phyloP scores from a whole-genome alignment of 139 green algal genomes.

The Chlamydomonas applanata region DNA sequence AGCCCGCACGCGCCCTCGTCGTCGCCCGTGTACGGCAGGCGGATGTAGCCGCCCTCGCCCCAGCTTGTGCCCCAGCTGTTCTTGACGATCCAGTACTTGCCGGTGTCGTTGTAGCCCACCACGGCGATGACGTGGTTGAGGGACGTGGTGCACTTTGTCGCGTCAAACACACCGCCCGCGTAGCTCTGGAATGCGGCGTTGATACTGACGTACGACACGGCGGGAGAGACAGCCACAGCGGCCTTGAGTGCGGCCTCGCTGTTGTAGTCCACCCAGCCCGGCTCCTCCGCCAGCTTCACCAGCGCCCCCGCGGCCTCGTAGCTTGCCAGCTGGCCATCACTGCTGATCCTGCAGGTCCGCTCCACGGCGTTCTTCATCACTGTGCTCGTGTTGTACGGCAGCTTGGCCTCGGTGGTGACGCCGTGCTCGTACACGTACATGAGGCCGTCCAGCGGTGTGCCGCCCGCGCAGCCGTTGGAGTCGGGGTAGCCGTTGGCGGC shows the following conservation, averaged over 20 bases:
- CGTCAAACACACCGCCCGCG: conserved; percentile 8
- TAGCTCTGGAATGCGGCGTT: conserved; percentile 7
- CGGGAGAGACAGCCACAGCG: neutral
- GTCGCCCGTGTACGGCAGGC: conserved; percentile 1
- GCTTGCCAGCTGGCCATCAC: neutral
- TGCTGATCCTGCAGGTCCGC: neutral
- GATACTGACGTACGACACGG: neutral
- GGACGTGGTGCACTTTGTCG: conserved; percentile 4
- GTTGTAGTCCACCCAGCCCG: neutral
- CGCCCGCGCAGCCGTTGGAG: conserved; percentile 77
- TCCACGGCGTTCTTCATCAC: neutral
- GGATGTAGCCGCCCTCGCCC: conserved; percentile 87
- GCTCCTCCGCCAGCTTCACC: too few relatives aligned
- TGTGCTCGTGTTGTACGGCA: neutral
- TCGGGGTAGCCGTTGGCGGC: too few relatives aligned
- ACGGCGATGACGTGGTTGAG: conserved; percentile 17
- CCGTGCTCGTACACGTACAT: neutral
- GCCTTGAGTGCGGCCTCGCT: neutral
- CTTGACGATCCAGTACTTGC: conserved; percentile 89
- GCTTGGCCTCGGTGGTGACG: neutral
- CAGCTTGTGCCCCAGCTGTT: conserved; percentile 89
- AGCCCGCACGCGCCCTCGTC: neutral
- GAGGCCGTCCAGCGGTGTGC: neutral
- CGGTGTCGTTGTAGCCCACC: conserved; percentile 7
- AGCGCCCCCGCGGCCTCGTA: neutral